These are phyloP conservation scores for Ogataea zsoltii DNA, from an alignment of 805 yeast species.

Conservation along the genomic window DNA sequence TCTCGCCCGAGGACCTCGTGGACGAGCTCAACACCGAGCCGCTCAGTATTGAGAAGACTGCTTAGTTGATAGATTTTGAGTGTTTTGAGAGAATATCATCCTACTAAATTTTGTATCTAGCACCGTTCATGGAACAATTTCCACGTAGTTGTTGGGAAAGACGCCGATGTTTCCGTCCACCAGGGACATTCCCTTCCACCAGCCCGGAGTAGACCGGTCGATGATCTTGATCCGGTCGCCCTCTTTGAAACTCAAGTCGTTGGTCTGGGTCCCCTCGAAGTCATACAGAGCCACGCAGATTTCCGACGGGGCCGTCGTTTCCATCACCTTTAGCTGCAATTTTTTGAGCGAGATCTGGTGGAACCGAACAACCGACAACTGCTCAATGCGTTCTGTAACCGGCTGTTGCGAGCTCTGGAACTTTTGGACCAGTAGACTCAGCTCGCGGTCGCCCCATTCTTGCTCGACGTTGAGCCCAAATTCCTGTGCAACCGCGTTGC, in stretches of 20 bases:
- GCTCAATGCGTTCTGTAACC: constrained; percentile 7
- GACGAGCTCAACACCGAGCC: constrained; percentile 2
- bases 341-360: constrained; percentile 17
- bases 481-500: constrained; percentile 9
- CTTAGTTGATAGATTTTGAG: neutral
- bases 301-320: constrained; percentile 15
- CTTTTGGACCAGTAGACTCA: constrained; percentile 5
- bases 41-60: neutral
- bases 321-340: constrained; percentile 20
- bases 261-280: constrained; percentile 37
- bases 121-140: constrained; percentile 6
- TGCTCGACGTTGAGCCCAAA: constrained; percentile 12
- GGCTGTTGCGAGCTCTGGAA: constrained; percentile 12
- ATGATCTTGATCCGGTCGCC: constrained; percentile 46
- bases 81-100: too few species aligned
- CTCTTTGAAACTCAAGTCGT: constrained; percentile 43
- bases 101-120: too few species aligned
- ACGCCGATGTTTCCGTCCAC: constrained; percentile 41
- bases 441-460: constrained; percentile 8
- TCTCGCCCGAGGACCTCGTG: constrained; percentile 16
- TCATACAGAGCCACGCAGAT: constrained; percentile 42
- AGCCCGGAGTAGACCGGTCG: constrained; percentile 39
- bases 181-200: constrained; percentile 51
- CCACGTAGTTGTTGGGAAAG: constrained; percentile 50
- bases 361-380: constrained; percentile 18